A percentile compares a stretch with the other conserved stretches of the same genome.
These are phyloP conservation scores for Cystofilobasidium macerans DNA, from an alignment of 768 basidiomycete species.

Conservation along the genomic window DNA sequence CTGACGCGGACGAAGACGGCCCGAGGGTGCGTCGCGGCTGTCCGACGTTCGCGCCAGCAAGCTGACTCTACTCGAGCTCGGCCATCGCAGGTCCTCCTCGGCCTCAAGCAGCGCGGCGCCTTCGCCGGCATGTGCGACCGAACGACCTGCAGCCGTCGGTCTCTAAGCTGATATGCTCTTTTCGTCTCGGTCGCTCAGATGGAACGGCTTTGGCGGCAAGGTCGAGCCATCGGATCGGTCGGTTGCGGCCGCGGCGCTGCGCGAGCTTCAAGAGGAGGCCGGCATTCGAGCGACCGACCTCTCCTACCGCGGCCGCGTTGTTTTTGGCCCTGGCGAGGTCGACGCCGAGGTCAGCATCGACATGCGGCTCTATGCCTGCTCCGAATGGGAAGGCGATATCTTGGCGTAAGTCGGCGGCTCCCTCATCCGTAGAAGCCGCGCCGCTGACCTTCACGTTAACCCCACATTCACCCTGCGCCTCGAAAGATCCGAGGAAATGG, in stretches of 20 bases:
- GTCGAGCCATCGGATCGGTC: not conserved
- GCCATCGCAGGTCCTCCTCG: not conserved
- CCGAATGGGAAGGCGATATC: not conserved
- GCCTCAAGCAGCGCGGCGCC: not conserved
- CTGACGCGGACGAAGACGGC: not conserved
- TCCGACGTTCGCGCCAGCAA: not conserved
- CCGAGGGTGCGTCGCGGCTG: not conserved
- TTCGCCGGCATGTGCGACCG: not conserved
- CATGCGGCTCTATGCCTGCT: not conserved
- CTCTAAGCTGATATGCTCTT: no score
- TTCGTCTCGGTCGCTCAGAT: not conserved
- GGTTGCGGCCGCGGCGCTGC: not conserved
- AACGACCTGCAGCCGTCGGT: not conserved
- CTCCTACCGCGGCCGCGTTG: not conserved
- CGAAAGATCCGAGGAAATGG: not conserved
- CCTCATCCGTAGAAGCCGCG: not conserved
- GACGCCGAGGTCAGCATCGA: not conserved
- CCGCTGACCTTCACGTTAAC: not conserved
- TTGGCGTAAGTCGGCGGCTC: not conserved
- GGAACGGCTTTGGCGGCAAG: slow-evolving; percentile 7
- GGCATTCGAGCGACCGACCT: not conserved
- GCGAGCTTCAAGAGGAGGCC: slow-evolving; percentile 5
- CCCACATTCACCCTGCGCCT: not conserved
- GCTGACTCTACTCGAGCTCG: not conserved
- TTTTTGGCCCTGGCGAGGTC: not conserved